These are phyloP conservation scores for Ophiostoma novo-ulmi DNA, from an alignment of 2,329 filamentous ascomycete genomes.

Conservation along the genomic window DNA sequence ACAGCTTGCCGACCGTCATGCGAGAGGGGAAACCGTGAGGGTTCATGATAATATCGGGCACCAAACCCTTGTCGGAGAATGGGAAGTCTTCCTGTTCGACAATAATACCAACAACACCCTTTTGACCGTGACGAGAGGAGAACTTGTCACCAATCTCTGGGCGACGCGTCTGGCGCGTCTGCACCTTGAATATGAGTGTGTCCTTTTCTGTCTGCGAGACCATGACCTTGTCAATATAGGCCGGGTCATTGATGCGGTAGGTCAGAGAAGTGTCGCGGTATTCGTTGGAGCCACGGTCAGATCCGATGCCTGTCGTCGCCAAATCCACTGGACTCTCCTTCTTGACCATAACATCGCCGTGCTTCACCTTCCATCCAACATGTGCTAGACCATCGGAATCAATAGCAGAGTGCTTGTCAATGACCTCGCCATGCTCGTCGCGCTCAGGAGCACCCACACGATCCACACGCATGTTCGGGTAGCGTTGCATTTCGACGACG, in stretches of 20 bases:
- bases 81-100: conserved; percentile 96
- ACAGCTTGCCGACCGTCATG: conserved; percentile 98
- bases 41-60: conserved; percentile 99
- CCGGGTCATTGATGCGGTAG: conserved; percentile 78
- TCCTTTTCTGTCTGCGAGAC: conserved; percentile 85
- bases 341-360: conserved; percentile 82
- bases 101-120: conserved; percentile 95
- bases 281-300: conserved; percentile 57
- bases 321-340: conserved; percentile 82
- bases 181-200: conserved; percentile 82
- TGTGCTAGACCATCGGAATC: conserved; percentile 84
- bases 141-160: conserved; percentile 98
- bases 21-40: conserved; percentile 98
- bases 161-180: conserved; percentile 90
- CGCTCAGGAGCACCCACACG: conserved; percentile 59
- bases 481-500: conserved; percentile 77
- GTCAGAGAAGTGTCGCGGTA: conserved; percentile 65
- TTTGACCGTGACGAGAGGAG: conserved; percentile 95
- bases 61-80: conserved; percentile 83
- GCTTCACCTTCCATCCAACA: conserved; percentile 72
- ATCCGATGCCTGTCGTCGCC: conserved; percentile 64
- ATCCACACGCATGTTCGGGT: conserved; percentile 71
- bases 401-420: conserved; percentile 66
- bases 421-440: conserved; percentile 56
- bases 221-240: conserved; percentile 95